Evolutionary conservation across 768 basidiomycete genomes (phyloP).

Genomic region (Terana coerulea): DNA sequence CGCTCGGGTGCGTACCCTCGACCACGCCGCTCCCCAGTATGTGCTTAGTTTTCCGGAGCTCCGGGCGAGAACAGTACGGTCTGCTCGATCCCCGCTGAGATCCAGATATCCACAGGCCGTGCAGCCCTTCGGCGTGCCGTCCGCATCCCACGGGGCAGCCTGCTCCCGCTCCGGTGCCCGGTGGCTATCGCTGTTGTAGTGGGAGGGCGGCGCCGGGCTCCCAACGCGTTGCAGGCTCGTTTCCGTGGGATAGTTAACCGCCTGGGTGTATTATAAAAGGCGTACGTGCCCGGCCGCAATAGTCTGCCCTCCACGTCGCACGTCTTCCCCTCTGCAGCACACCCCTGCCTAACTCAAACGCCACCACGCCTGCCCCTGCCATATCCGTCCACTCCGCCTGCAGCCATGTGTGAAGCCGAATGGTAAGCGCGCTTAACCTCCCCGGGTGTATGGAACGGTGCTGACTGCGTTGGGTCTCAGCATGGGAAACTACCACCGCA

Average conservation of each 20-base stretch:
- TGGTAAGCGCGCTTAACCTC: conserved; percentile 17
- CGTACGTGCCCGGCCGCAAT: background rate
- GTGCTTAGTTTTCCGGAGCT: too few species aligned
- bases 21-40: too few species aligned
- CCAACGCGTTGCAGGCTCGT: conserved; percentile 4
- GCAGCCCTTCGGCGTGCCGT: too few species aligned
- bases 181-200: too few species aligned
- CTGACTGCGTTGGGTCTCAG: conserved; percentile 8
- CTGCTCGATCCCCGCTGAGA: too few species aligned
- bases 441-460: too few species aligned
- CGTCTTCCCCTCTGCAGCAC: background rate
- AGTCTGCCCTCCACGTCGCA: background rate
- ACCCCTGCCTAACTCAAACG: background rate
- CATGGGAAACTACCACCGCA: conserved; percentile 29
- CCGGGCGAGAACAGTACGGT: too few species aligned
- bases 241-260: background rate
- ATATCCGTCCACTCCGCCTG: background rate
- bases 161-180: too few species aligned
- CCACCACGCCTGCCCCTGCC: conserved; percentile 6
- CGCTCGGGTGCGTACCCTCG: too few species aligned
- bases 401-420: conserved; percentile 25
- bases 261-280: background rate
- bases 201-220: too few species aligned
- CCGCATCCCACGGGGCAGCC: too few species aligned
- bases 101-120: too few species aligned